Conservation (phyloP, 2,329 filamentous ascomycete species). For the Neobulgaria alba region DNA sequence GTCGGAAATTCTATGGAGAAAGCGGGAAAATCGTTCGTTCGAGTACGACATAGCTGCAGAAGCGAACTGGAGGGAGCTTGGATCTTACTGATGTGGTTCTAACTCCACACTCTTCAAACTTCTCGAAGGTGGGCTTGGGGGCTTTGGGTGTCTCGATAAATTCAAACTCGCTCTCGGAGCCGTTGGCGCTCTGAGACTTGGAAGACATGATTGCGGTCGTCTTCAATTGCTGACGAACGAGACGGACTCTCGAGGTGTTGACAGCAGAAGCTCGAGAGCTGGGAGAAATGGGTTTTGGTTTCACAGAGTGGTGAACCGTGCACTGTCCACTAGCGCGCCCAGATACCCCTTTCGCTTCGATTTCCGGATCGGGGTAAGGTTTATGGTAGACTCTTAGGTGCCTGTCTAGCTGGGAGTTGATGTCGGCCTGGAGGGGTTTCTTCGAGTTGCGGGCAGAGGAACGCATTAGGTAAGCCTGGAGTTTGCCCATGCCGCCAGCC, state of each 20-base stretch:
- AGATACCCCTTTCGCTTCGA: too few relatives aligned
- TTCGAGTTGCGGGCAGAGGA: too few relatives aligned
- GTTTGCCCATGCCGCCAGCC: too few relatives aligned
- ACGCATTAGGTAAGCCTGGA: too few relatives aligned
- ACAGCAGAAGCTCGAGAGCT: constrained; percentile 6
- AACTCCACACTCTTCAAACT: constrained; percentile 46
- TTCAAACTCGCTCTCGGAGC: constrained; percentile 51
- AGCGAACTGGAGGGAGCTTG: constrained; percentile 3
- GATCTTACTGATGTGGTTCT: constrained; percentile 43
- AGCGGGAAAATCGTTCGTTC: not conserved
- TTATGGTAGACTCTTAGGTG: too few relatives aligned
- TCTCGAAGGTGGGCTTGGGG: constrained; percentile 40
- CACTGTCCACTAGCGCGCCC: too few relatives aligned
- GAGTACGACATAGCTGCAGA: too few relatives aligned
- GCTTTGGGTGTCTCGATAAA: constrained; percentile 52
- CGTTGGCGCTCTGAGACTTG: constrained; percentile 38
- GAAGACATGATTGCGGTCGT: constrained; percentile 35
- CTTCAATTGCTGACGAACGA: constrained; percentile 14
- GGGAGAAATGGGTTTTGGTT: constrained; percentile 8
- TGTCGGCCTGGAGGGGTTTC: too few relatives aligned
- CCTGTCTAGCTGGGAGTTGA: too few relatives aligned
- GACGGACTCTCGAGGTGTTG: not conserved
- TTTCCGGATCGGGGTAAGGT: too few relatives aligned
- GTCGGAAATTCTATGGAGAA: not conserved
- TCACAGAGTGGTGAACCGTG: too few relatives aligned